Evolutionary conservation across 208 protist species (phyloP), one percentile per base, ranked within the genome.

Genomic region (Crithidia acanthocephali): DNA sequence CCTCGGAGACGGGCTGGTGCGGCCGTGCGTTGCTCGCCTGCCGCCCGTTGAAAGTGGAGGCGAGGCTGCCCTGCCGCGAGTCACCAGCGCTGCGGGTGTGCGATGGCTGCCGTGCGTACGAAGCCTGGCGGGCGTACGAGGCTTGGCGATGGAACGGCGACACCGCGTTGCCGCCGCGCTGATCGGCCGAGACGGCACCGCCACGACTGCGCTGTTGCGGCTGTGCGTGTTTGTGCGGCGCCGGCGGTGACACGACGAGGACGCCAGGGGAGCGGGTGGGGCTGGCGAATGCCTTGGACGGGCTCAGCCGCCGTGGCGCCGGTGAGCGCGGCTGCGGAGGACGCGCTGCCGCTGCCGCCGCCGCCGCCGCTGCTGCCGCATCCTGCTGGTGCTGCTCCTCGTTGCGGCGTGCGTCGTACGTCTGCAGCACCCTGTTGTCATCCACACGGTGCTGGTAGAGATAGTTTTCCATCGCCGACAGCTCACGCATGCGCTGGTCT

Each of bases 381-480:
- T 55, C 42, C 48, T 66, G 56, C 57, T 60, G 60, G 42, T 61
- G 37, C 32, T 55, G 30, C 37, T 81, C 69, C 40, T 74, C 45
- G 62, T 67, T 59, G 37, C 55, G 59, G 25, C 68, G 68, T 48
- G 67, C 60, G 37, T 83, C 71, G 65, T 85, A 83, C n/a, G 75
- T 80, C 60, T 83, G 62, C 72, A 94, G 74, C 16, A 84, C 69
- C 55, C 77, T 79, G 18, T 88, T 72, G 57, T 94, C 89, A 20
- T 81, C 69, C 27, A 74, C 76, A 42, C 89, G 89, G 72, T 92
- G 90, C 76, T 90, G 86, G 42, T 82, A 68, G 13, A 94, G 83
- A 66, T 94, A 94, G 25, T 79, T 74, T 71, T 92, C 86, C 67
- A 94, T 94, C 53, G 79, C 75, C 10, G 37, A 76, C 16, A 88